Percentiles rank a stretch among this genome's conserved stretches.
Evolutionary conservation across 176 grass and related monocot species (phyloP).

Genomic region (Miscanthus lutarioriparius): DNA sequence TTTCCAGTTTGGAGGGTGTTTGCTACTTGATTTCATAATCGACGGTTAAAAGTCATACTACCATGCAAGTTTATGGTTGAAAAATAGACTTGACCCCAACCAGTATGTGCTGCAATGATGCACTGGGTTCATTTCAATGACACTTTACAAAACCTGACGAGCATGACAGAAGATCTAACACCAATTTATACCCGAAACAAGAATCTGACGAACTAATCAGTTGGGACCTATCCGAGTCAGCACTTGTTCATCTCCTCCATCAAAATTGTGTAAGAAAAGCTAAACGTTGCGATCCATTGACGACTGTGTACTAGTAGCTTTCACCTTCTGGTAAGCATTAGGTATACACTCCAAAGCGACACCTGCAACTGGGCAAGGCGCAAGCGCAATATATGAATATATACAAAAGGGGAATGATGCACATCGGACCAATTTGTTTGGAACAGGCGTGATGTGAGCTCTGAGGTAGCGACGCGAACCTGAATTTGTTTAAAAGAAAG

Average conservation of each 20-base stretch:
- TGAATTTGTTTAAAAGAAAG: not conserved
- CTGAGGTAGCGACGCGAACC: not conserved
- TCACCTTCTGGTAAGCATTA: conserved; percentile 15
- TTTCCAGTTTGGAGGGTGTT: too few species aligned
- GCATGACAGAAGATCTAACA: not conserved
- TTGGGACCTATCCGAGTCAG: conserved; percentile 32
- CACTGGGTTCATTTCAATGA: not conserved
- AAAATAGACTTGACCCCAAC: not conserved
- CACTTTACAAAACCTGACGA: not conserved
- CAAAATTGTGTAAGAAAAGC: not conserved
- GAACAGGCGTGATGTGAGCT: conserved; percentile 1
- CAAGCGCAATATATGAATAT: not conserved
- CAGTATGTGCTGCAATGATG: not conserved
- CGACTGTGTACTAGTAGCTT: not conserved
- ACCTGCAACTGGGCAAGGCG: not conserved
- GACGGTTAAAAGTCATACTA: too few species aligned
- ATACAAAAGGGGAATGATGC: conserved; percentile 1
- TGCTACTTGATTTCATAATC: too few species aligned
- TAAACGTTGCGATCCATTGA: not conserved
- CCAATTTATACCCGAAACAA: not conserved
- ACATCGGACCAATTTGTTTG: conserved; percentile 26
- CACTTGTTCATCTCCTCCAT: not conserved
- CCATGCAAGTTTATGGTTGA: too few species aligned
- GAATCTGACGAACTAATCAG: not conserved
- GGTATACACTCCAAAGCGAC: conserved; percentile 26